A percentile compares a stretch with the other conserved stretches of the same genome.
Conservation (phyloP, 2,329 filamentous ascomycete genomes). For the Cytospora leucostoma region DNA sequence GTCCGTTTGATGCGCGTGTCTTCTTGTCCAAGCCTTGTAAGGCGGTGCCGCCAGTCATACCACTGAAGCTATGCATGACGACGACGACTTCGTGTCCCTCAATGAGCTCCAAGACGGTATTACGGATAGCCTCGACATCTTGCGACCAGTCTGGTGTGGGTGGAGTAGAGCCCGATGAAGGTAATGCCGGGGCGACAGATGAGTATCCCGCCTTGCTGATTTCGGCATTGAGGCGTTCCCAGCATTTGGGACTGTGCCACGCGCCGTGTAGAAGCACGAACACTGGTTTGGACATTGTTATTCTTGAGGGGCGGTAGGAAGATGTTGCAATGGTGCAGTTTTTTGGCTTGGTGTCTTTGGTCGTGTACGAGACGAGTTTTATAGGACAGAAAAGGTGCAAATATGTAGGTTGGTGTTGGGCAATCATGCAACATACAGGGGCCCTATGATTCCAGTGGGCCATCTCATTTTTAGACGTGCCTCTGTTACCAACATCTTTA, state of each 20-base stretch:
- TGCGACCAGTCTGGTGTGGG: constrained; percentile 29
- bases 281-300: constrained; percentile 28
- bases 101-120: constrained; percentile 26
- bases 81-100: constrained; percentile 30
- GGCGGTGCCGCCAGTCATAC: constrained; percentile 32
- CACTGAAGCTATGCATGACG: constrained; percentile 33
- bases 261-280: constrained; percentile 34
- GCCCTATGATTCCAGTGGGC: too few relatives aligned
- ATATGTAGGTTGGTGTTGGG: too few relatives aligned
- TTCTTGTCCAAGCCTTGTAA: constrained; percentile 32
- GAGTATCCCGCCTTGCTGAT: constrained; percentile 28
- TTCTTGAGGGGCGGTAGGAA: neutral
- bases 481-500: too few relatives aligned
- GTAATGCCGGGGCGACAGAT: constrained; percentile 29
- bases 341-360: neutral
- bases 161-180: constrained; percentile 29
- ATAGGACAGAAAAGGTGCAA: too few relatives aligned
- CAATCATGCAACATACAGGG: too few relatives aligned
- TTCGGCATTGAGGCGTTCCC: constrained; percentile 26
- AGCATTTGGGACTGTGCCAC: constrained; percentile 31
- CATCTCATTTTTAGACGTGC: too few relatives aligned
- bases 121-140: constrained; percentile 27
- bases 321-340: neutral
- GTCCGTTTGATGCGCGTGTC: constrained; percentile 17
- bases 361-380: neutral